Base-by-base conservation (phyloP, 2,329 filamentous ascomycete species). In the Aspergillus caelatus region DNA sequence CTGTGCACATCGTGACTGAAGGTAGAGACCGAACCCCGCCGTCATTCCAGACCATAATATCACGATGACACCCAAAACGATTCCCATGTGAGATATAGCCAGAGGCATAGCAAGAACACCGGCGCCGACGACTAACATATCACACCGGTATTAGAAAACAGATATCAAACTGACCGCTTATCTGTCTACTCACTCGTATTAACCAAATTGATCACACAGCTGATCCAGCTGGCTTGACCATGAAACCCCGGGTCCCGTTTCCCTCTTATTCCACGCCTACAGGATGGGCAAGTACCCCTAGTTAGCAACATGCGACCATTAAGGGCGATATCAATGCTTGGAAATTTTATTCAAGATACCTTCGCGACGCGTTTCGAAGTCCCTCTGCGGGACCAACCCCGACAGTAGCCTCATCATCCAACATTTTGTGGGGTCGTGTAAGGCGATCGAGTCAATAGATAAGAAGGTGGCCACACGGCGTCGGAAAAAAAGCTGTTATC, bases 51-150 rank as follows among this genome's bases (percentile, higher is more conserved):
- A 94, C 94, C 95, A 99, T 19, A 97, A 60, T 64, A 99, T 95
- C 50, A 98, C 87, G 61, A 94, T 80, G 39, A 89, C 85, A 50
- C 95, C 95, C 36, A 97, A 85, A 67, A 91, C 82, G 70, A 99
- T 94, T 72, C 95, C 95, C 88, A 98, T 97, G 74, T 97, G 93
- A 16, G 93, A 95, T 79, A 99, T 88, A 52, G 95, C 94, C 7
- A 92, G 89, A n/a, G 94, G 94, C 94, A 97, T 91, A 56, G 94
- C 95, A 48, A 99, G 87, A 2, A 96, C 94, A 60, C 95, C 95
- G 41, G 95, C 94, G 62, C 95, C 95, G 67, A 99, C 88, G 73
- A 99, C 92, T 95, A 72, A 30, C 30, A 53, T 39, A 34, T n/a
- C 11, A 59, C 43, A 14, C 60, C 34, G 4, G 8, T 8, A 55